Base-by-base conservation (phyloP, 2,329 filamentous ascomycete species). In the Colletotrichum tanaceti region DNA sequence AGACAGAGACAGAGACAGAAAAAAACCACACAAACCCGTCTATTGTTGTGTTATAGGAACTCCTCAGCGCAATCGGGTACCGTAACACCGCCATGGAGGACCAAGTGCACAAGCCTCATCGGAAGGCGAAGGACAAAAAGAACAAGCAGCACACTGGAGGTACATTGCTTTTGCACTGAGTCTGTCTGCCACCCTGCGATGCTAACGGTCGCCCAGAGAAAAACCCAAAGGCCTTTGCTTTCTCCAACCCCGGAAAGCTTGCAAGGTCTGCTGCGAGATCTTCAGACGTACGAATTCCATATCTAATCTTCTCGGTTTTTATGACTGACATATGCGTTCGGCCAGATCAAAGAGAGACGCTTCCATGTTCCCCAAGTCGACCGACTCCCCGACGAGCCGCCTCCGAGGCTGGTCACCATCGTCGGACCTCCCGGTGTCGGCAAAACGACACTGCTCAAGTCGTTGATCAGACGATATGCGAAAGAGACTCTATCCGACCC, bases 291-390 rank as follows among this genome's bases (percentile, higher is more conserved):
- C 35, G 83, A 43, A 44, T 28, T 16, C 18, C 20, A 7, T 32
- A 5, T 43, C 18, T 7, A 20, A 6, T 20, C 2, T 28, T 13
- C 28, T n/a, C 10, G 43, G 57, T 32, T 4, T 24, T 4, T n/a
- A 24, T 61, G 2, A 9, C 24, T 62, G 6, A 32, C 32, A 22
- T 62, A 24, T 67, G n/a, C 39, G 16, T 14, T 28, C 38, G 20
- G 13, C 43, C 35, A 94, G 91, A 90, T 97, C 80, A 96, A 93
- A 86, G 97, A 99, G 82, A 98, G 97, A 82, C 89, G 95, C 68
- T 86, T 98, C 46, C 97, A 99, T 85, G 96, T 99, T 20, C 96
- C 96, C 52, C 91, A 97, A 78, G 92, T 98, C 82, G 96, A 99
- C 84, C 91, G 97, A 73, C 85, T 98, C 35, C 95, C 96, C 72